Base-by-base conservation (phyloP, 352 stramenopile species). In the Phytophthora tentaculata region DNA sequence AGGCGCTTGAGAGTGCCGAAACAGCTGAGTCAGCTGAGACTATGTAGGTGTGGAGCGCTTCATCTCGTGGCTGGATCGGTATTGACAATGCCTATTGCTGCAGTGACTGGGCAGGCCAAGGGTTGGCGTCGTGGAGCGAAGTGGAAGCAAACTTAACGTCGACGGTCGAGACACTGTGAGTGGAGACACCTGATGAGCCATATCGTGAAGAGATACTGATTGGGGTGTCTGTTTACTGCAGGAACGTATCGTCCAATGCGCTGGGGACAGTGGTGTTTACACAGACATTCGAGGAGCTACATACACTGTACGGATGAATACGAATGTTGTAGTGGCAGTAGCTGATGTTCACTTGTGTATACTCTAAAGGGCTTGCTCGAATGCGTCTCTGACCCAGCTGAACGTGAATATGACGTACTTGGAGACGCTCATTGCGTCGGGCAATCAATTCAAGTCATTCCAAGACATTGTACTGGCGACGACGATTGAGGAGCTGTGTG, bases 401-500 rank as follows among this genome's bases (percentile, higher is more conserved):
- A 69, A 65, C 19, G 47, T 64, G 9, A 71, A 62, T 16, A 62
- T 54, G 47, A 79, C 74, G 37, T 76, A 69, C 41, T 50, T 81
- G 48, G 50, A 63, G 47, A 72, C 63, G 24, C 22, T 78, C 4
- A 23, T 56, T 5, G 74, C 63, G 23, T 56, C 52, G 3, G 43
- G 64, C 56, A 81, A 81, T 48, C 23, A 66, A 0, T 39, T 81
- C 2, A 32, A 55, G 43, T 76, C 74, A 9, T 74, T 81, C 39
- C 22, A 69, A 2, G 52, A 64, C 5, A 19, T 79, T 17, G 51
- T 53, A 14, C 45, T 81, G 28, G 44, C 70, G 3, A 72, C 70
- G 45, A 79, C 70, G 0, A 60, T 79, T 39, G 26, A 54, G 39
- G 44, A 39, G n/a, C 63, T 81, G 74, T 81, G 56, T 17, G 74